A percentile compares a stretch with the other conserved stretches of the same genome.
These are phyloP conservation scores for Dovyalis caffra DNA, from an alignment of 345 rosid genomes.

Conservation along the genomic window DNA sequence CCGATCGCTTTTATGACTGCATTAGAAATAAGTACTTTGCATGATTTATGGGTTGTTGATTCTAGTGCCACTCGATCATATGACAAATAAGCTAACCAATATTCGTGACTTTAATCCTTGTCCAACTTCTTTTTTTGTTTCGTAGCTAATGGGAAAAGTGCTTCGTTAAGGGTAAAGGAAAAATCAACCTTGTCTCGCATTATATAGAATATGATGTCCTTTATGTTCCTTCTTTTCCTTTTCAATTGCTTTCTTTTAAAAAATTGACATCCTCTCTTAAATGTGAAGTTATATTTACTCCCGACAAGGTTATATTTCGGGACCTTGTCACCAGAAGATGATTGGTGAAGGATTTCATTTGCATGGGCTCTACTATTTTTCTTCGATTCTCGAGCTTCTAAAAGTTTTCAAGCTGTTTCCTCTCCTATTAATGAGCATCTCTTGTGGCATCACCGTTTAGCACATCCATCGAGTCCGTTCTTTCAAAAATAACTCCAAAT, in stretches of 20 bases:
- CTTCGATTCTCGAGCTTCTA: too few relatives aligned
- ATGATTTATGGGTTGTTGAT: background rate
- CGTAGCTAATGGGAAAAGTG: background rate
- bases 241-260: too few relatives aligned
- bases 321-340: too few relatives aligned
- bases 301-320: too few relatives aligned
- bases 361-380: too few relatives aligned
- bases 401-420: background rate
- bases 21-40: background rate
- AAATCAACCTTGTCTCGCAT: background rate
- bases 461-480: background rate
- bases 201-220: too few relatives aligned
- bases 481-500: background rate
- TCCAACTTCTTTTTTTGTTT: background rate
- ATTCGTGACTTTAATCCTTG: rapidly evolving
- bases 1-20: background rate
- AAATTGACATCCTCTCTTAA: too few relatives aligned
- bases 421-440: background rate
- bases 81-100: background rate
- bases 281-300: too few relatives aligned
- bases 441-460: background rate
- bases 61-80: background rate
- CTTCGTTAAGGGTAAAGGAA: background rate
- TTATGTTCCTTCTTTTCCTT: too few relatives aligned
- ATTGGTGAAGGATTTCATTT: too few relatives aligned